Evolutionary conservation across 768 basidiomycete genomes (phyloP), one percentile per base, ranked within the genome.

Genomic region (Hericium rajendrae): DNA sequence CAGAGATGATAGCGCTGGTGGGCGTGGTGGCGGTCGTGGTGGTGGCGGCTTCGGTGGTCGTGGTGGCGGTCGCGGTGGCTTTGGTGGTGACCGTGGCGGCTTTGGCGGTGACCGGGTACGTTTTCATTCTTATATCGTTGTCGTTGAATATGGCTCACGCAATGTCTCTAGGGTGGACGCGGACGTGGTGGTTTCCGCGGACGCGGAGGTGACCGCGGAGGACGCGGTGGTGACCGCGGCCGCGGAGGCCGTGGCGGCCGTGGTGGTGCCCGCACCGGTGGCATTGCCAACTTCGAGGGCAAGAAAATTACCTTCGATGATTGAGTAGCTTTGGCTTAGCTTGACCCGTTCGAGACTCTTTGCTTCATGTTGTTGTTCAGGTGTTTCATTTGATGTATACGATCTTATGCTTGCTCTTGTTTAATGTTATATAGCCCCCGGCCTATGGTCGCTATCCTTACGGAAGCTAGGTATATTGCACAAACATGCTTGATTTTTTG

Each of bases 201-300:
- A 56, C 73, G 71, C 12, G 55, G 70, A 8, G 69, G 70, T 51
- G 74, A 74, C 16, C 26, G 26, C 48, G 54, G 61, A 50, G 54
- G 61, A 50, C 70, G 72, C 15, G 70, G 78, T 60, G 79, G 79
- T 57, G 74, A 71, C 54, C 74, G 74, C 28, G 69, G 74, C 57
- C 73, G 71, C 13, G 55, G 70, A 8, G 69, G 70, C 32, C 74
- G 76, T 48, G 69, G 79, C 32, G 72, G 72, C n/a, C 70, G 76
- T 43, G 72, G 76, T 53, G 72, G 74, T 46, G 66, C 78, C 18
- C 81, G 85, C 64, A 79, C 71, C 43, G 88, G 88, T 28, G 88
- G 82, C 38, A 82, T 87, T 66, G 72, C 80, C 51, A 65, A 78
- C 24, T 79, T 77, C 56, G 82, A 82, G 64, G 89, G 88, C 66